Percentiles rank a stretch among this genome's conserved stretches.
Evolutionary conservation across 257 asterid genomes (phyloP).

Genomic region (Apocynum venetum): DNA sequence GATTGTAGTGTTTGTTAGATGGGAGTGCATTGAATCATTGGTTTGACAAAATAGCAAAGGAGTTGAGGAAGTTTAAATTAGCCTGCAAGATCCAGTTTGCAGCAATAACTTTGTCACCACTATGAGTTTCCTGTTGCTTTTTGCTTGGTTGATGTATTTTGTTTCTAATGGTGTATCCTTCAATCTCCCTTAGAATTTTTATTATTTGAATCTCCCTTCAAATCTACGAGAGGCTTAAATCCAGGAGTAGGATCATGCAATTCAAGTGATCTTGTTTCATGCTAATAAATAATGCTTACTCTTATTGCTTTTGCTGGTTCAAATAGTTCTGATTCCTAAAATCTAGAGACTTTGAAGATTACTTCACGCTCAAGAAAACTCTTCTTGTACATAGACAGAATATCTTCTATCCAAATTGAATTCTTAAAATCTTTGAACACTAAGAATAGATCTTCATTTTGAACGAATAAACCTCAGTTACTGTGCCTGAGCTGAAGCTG

Average conservation of each 20-base stretch:
- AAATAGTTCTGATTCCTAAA: neutral
- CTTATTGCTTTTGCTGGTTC: neutral
- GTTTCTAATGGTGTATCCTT: too few relatives aligned
- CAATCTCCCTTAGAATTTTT: too few relatives aligned
- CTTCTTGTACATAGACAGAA: neutral
- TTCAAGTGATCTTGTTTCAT: neutral
- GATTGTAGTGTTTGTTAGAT: too few relatives aligned
- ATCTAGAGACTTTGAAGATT: neutral
- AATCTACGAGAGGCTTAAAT: neutral
- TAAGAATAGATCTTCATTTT: neutral
- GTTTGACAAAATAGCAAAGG: too few relatives aligned
- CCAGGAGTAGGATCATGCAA: neutral
- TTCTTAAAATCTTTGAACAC: neutral
- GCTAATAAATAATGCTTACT: neutral
- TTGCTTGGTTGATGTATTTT: too few relatives aligned
- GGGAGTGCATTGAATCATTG: too few relatives aligned
- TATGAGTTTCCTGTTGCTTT: too few relatives aligned
- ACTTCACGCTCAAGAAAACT: neutral
- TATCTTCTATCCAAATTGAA: neutral
- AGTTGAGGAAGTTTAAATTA: too few relatives aligned
- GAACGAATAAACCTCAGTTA: neutral
- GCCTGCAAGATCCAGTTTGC: too few relatives aligned
- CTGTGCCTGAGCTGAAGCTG: slow-evolving; percentile 28
- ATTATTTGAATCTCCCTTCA: too few relatives aligned
- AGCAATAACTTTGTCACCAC: too few relatives aligned